Base-by-base conservation (phyloP, 164 flowering plant genomes). In the Tinospora cordifolia region DNA sequence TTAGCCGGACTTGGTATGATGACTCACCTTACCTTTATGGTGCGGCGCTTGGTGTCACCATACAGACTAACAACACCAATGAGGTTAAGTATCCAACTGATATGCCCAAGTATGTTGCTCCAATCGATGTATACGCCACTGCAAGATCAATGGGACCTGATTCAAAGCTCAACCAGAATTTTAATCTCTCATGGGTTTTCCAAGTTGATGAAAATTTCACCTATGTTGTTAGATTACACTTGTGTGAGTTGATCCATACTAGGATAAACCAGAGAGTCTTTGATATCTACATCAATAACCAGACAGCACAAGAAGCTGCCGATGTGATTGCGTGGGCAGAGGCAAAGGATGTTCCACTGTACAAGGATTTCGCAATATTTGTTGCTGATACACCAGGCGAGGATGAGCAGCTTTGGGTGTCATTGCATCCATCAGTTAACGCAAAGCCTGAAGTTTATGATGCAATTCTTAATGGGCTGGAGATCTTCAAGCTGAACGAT, bases 181-280 rank as follows among this genome's bases (percentile, higher is more conserved):
- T 62, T 65, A 90, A 91, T 72, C 82, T 91, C n/a, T 86, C 96
- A 4, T 91, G 97, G 97, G 54, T 76, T 2, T 87, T 91, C 41
- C 78, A 76, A 17, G 85, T 90, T 57, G 92, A 91, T 77, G 77
- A 75, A 0, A 86, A 87, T 68, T 91, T 82, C 81, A 87, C 75
- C 0, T 91, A 91, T 71, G 24, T 90, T 49, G 73, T 85, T 36
- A 86, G 97, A 75, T 63, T 91, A 1, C 96, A 91, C 77, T 90
- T 88, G 74, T 88, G 92, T 67, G 97, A 91, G 62, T 66, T 69
- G 57, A 21, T 39, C 0, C 14, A 62, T 0, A 39, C 62, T 12
- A 87, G 73, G 76, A 41, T 76, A 12, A 89, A 90, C 66, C 84
- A 86, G 77, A 83, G 86, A 59, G 89, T 81, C 39, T 90, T 90